Conservation (phyloP, 139 green algal genomes). For the Chlamydomonas incerta region DNA sequence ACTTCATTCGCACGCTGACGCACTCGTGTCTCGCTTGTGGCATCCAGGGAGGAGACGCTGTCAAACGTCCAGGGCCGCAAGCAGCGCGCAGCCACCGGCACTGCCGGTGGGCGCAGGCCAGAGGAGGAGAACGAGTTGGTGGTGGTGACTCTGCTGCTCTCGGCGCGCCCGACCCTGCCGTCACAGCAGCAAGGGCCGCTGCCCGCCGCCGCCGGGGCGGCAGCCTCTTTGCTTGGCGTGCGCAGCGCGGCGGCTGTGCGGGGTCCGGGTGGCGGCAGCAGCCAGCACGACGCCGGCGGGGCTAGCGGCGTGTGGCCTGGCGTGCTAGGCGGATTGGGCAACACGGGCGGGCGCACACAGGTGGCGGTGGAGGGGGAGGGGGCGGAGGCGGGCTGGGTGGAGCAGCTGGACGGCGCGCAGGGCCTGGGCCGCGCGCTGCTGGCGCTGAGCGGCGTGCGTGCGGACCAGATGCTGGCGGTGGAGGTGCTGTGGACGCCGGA, state of each 20-base stretch:
- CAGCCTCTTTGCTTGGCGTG: background rate
- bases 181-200: too few relatives aligned
- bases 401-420: background rate
- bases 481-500: constrained; percentile 14
- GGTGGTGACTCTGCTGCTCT: constrained; percentile 8
- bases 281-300: too few relatives aligned
- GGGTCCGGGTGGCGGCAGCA: too few relatives aligned
- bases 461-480: background rate
- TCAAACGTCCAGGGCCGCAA: background rate
- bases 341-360: background rate
- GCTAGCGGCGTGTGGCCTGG: too few relatives aligned
- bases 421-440: background rate
- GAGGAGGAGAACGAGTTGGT: background rate
- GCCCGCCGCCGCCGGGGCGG: background rate
- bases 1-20: too few relatives aligned
- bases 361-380: too few relatives aligned
- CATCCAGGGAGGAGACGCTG: background rate
- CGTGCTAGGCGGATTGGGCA: background rate
- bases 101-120: background rate
- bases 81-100: background rate
- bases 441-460: background rate
- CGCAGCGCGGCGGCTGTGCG: too few relatives aligned
- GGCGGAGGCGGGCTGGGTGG: too few relatives aligned
- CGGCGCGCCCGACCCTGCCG: background rate
- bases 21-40: too few relatives aligned